A percentile compares a stretch with the other conserved stretches of the same genome.
These are phyloP conservation scores for Aspergillus leporis DNA, from an alignment of 495 filamentous ascomycete genomes.

Conservation along the genomic window DNA sequence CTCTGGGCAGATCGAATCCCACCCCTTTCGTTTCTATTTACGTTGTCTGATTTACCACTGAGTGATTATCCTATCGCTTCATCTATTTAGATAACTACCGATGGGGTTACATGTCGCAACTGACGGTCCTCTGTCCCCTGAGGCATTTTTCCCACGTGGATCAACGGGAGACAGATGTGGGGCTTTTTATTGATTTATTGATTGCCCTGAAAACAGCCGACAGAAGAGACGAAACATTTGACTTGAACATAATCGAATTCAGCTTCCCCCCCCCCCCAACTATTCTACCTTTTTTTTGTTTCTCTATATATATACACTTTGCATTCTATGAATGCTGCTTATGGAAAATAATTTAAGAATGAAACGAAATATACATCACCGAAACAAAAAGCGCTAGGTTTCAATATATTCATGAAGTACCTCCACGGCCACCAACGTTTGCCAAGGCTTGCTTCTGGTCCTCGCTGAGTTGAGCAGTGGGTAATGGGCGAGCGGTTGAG, in stretches of 20 bases:
- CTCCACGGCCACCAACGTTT: conserved; percentile 52
- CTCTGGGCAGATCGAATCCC: not conserved
- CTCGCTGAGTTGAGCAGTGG: conserved; percentile 45
- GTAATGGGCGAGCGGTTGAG: conserved; percentile 46
- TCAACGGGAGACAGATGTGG: not conserved
- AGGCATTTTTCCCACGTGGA: conserved; percentile 4
- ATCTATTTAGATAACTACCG: not conserved
- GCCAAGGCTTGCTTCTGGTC: conserved; percentile 52
- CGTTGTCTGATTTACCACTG: not conserved
- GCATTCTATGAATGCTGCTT: not conserved
- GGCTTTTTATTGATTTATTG: not conserved
- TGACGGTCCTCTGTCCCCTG: not conserved
- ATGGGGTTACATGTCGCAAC: not conserved
- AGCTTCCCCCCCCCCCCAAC: not conserved
- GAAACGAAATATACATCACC: not conserved
- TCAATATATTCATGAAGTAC: conserved; percentile 25
- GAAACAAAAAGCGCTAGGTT: not conserved
- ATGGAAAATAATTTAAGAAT: conserved; percentile 5
- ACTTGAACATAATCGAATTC: not conserved
- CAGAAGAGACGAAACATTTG: not conserved
- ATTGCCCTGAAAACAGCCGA: not conserved
- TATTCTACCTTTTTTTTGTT: not conserved
- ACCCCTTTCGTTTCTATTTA: not conserved
- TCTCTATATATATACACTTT: conserved; percentile 9
- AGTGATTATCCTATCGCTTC: not conserved